phyloP scores from a whole-genome alignment of 176 grass and related monocot genomes.

The Phragmites australis region DNA sequence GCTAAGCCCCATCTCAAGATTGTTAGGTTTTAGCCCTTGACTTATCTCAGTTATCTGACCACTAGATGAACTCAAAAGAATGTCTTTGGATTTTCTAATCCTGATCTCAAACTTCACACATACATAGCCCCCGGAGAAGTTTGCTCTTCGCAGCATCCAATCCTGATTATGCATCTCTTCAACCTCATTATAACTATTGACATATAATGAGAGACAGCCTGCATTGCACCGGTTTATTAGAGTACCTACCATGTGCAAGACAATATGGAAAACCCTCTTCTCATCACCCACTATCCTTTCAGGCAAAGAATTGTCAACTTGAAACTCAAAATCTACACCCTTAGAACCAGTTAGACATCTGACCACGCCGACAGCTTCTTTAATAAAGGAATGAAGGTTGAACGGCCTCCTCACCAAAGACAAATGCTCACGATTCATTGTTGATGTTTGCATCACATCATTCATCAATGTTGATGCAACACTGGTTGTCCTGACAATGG shows the following conservation, averaged over 20 bases:
- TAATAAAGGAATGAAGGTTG: constrained; percentile 66
- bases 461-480: constrained; percentile 85
- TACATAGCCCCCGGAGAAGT: constrained; percentile 64
- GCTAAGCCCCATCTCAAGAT: constrained; percentile 77
- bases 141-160: constrained; percentile 69
- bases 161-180: constrained; percentile 70
- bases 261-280: constrained; percentile 90
- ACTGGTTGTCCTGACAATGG: constrained; percentile 66
- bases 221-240: constrained; percentile 57
- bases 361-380: constrained; percentile 75
- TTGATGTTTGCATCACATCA: constrained; percentile 80
- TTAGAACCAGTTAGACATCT: constrained; percentile 79
- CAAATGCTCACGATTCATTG: constrained; percentile 54
- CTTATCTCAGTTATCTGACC: constrained; percentile 28
- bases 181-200: constrained; percentile 53
- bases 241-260: constrained; percentile 81
- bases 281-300: constrained; percentile 76
- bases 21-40: constrained; percentile 36
- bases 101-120: constrained; percentile 85
- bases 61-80: constrained; percentile 32
- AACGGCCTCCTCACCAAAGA: constrained; percentile 83
- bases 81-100: constrained; percentile 41
- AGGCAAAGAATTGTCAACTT: constrained; percentile 65
- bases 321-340: constrained; percentile 66
- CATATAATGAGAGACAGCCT: constrained; percentile 58